These are phyloP conservation scores for Urostyla sp. DNA, from an alignment of 73 alveolate genomes.

Conservation along the genomic window DNA sequence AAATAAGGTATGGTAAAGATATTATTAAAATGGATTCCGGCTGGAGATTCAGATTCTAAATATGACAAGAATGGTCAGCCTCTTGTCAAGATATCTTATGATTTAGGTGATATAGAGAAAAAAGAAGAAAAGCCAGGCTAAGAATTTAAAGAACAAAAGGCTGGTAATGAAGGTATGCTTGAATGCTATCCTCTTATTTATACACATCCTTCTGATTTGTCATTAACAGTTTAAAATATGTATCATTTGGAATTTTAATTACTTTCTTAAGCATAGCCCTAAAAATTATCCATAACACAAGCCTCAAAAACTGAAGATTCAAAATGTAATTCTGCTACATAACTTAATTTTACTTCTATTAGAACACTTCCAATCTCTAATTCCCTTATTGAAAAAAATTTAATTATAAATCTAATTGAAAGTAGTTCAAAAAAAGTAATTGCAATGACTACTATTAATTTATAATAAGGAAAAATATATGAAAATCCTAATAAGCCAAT, in stretches of 20 bases:
- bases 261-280: no score
- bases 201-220: slow-evolving; percentile 4
- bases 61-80: slow-evolving; percentile 22
- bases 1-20: slow-evolving; percentile 31
- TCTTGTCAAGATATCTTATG: no score
- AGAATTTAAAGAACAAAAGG: slow-evolving; percentile 8
- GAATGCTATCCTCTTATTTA: slow-evolving; percentile 1
- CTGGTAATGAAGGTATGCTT: background rate
- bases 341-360: slow-evolving; percentile 3
- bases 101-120: no score
- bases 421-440: background rate
- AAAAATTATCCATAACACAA: no score
- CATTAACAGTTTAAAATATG: background rate
- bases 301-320: background rate
- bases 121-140: slow-evolving; percentile 5
- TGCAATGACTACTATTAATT: slow-evolving; percentile 8
- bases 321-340: background rate
- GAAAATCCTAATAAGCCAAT: background rate
- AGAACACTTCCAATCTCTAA: slow-evolving; percentile 12
- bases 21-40: slow-evolving; percentile 46
- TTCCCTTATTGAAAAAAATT: background rate
- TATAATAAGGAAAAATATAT: background rate
- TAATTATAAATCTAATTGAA: background rate
- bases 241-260: slow-evolving; percentile 1
- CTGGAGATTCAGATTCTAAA: slow-evolving; percentile 22